Evolutionary conservation across 352 stramenopile genomes (phyloP).

Genomic region (Pythium sukuiense): DNA sequence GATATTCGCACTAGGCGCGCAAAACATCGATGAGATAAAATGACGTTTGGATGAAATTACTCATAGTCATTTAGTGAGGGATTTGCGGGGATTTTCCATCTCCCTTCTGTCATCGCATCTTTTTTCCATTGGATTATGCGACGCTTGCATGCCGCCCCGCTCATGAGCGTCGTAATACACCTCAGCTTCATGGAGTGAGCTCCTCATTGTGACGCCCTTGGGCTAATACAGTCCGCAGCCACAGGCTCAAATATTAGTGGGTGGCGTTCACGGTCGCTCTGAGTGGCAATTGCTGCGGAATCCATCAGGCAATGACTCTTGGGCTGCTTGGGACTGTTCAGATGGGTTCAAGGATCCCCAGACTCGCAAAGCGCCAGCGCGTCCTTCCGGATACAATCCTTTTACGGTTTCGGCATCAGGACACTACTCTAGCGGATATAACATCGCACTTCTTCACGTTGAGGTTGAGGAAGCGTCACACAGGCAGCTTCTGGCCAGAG

Average conservation of each 20-base stretch:
- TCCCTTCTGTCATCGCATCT: neutral
- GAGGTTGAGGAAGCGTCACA: neutral
- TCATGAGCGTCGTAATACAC: neutral
- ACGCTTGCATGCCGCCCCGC: neutral
- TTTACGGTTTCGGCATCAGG: no score
- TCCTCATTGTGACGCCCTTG: neutral
- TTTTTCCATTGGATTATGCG: neutral
- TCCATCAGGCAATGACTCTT: neutral
- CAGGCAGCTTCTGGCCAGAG: neutral
- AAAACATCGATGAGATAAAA: neutral
- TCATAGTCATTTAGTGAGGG: neutral
- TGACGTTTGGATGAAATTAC: neutral
- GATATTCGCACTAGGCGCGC: neutral
- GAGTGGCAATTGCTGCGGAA: neutral
- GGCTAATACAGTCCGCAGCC: neutral
- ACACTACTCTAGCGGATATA: neutral
- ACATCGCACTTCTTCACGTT: neutral
- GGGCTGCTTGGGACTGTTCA: slow-evolving; percentile 4
- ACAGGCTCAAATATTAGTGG: neutral
- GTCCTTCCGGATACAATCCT: neutral
- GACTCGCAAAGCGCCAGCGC: neutral
- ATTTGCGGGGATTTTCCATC: neutral
- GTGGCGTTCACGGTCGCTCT: no score
- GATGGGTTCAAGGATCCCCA: slow-evolving; percentile 1
- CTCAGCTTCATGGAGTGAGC: neutral